These are phyloP conservation scores for Evernia prunastri DNA, from an alignment of 495 filamentous ascomycete species.

Conservation along the genomic window DNA sequence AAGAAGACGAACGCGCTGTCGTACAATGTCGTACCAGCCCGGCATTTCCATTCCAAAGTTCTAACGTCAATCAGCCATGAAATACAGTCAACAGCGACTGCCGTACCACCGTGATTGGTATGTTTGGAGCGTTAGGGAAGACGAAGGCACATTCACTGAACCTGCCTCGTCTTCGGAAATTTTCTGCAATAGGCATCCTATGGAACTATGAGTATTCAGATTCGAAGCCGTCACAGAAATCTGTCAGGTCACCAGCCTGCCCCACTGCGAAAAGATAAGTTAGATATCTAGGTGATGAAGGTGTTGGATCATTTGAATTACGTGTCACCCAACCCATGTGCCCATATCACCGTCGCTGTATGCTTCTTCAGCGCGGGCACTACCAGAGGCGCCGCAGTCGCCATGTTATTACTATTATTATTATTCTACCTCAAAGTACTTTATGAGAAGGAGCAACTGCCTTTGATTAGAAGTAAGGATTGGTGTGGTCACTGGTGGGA, in stretches of 20 bases:
- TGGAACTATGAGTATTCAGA: background rate
- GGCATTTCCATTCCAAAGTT: conserved; percentile 63
- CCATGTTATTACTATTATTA: too few relatives aligned
- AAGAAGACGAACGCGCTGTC: conserved; percentile 13
- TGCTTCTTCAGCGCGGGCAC: conserved; percentile 85
- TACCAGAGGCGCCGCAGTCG: conserved; percentile 52
- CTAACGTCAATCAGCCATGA: too few relatives aligned
- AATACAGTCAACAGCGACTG: too few relatives aligned
- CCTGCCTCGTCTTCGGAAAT: conserved; percentile 75
- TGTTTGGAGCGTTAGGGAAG: conserved; percentile 85
- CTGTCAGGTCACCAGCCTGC: conserved; percentile 58
- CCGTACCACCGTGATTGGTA: conserved; percentile 82
- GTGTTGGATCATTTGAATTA: conserved; percentile 25
- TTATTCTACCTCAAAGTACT: too few relatives aligned
- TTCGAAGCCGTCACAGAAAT: background rate
- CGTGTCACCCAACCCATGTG: conserved; percentile 85
- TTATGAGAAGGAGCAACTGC: too few relatives aligned
- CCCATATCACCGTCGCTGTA: conserved; percentile 90
- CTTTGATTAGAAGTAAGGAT: background rate
- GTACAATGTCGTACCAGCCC: conserved; percentile 33
- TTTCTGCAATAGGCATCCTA: conserved; percentile 74
- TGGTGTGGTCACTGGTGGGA: background rate
- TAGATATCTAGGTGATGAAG: background rate
- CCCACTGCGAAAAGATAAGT: conserved; percentile 40
- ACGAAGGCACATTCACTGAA: conserved; percentile 90